These are phyloP conservation scores for Erythrophleum ivorense DNA, from an alignment of 331 rosid species.

Conservation along the genomic window DNA sequence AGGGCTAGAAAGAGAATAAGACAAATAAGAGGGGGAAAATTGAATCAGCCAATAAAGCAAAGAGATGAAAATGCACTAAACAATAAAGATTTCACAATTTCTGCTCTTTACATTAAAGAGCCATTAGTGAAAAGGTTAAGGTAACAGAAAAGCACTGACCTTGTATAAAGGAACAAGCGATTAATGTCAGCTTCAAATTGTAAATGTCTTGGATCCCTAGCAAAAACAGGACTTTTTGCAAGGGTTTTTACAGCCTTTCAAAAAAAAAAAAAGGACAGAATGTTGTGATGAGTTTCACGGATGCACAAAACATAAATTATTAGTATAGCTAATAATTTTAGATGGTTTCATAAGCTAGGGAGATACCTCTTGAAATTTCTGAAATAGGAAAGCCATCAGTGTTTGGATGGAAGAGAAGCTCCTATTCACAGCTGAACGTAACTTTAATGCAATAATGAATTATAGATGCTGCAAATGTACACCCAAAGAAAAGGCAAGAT, in stretches of 20 bases:
- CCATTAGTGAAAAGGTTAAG: neutral
- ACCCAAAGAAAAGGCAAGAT: slow-evolving; percentile 22
- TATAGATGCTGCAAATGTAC: slow-evolving; percentile 27
- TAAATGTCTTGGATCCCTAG: slow-evolving; percentile 75
- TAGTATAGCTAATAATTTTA: neutral
- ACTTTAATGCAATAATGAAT: neutral
- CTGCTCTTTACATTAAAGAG: slow-evolving; percentile 17
- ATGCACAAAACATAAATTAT: neutral
- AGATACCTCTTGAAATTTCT: slow-evolving; percentile 55
- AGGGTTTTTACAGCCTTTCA: slow-evolving; percentile 70
- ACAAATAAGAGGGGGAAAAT: neutral
- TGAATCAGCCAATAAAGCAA: slow-evolving; percentile 6
- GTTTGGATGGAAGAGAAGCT: slow-evolving; percentile 25
- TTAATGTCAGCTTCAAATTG: slow-evolving; percentile 87
- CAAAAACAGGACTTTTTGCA: slow-evolving; percentile 62
- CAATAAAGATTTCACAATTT: neutral
- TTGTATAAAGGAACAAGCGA: slow-evolving; percentile 83
- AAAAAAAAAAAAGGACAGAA: neutral
- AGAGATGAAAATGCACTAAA: neutral
- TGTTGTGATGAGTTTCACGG: slow-evolving; percentile 5
- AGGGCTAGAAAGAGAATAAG: neutral
- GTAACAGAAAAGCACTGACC: slow-evolving; percentile 52
- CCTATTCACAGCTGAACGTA: slow-evolving; percentile 14
- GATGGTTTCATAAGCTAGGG: neutral
- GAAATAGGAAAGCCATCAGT: slow-evolving; percentile 53